phyloP scores from a whole-genome alignment of 2,329 filamentous ascomycete genomes.

The Pezicula rhizophila region DNA sequence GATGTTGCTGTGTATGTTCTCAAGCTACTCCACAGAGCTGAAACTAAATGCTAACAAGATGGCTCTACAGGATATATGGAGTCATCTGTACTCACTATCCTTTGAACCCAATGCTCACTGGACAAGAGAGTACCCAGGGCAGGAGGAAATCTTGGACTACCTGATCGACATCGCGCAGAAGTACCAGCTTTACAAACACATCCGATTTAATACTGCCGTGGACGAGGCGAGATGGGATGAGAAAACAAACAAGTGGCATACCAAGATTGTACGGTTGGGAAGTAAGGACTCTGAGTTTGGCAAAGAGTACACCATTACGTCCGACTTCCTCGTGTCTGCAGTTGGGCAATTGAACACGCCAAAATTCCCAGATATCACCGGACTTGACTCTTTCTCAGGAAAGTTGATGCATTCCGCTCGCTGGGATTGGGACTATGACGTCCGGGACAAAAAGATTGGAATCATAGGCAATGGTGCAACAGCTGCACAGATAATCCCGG shows the following conservation, averaged over 20 bases:
- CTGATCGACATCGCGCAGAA: slow-evolving; percentile 46
- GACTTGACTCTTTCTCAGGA: slow-evolving; percentile 38
- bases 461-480: slow-evolving; percentile 57
- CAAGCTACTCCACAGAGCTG: too few relatives aligned
- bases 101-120: slow-evolving; percentile 55
- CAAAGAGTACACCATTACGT: slow-evolving; percentile 43
- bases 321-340: slow-evolving; percentile 50
- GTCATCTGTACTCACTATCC: slow-evolving; percentile 51
- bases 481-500: slow-evolving; percentile 52
- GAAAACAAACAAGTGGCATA: slow-evolving; percentile 41
- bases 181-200: slow-evolving; percentile 47
- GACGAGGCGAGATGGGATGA: slow-evolving; percentile 50
- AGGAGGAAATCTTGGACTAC: slow-evolving; percentile 54
- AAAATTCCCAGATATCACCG: slow-evolving; percentile 43
- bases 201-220: slow-evolving; percentile 51
- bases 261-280: slow-evolving; percentile 40
- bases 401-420: slow-evolving; percentile 46
- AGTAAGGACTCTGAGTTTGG: slow-evolving; percentile 50
- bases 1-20: slow-evolving; percentile 43
- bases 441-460: slow-evolving; percentile 48
- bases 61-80: slow-evolving; percentile 35
- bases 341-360: slow-evolving; percentile 55
- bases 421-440: slow-evolving; percentile 54
- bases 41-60: too few relatives aligned
- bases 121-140: slow-evolving; percentile 51